Evolutionary conservation across 208 protist genomes (phyloP).

Genomic region (Acanthamoeba divionensis): DNA sequence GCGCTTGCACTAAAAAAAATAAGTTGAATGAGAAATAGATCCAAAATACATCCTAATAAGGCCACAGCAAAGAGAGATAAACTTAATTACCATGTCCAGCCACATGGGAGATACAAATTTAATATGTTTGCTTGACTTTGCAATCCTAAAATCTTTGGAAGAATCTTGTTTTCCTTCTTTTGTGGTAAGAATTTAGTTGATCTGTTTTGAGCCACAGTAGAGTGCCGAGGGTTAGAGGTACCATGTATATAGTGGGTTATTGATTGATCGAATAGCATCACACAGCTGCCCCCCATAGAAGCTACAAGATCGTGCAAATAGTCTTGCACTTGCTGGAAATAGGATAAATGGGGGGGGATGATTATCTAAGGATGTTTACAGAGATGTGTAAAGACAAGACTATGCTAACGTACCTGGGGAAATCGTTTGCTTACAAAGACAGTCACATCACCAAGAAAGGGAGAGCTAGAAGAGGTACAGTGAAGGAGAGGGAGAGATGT

Average conservation of each 20-base stretch:
- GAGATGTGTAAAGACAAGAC: too few relatives aligned
- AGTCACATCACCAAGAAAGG: too few relatives aligned
- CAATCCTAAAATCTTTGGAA: not conserved
- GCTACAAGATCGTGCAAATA: not conserved
- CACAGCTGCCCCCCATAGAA: not conserved
- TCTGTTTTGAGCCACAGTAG: not conserved
- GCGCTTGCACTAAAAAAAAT: not conserved
- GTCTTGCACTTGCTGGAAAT: too few relatives aligned
- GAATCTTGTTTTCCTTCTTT: not conserved
- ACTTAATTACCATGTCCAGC: not conserved
- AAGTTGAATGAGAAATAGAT: not conserved
- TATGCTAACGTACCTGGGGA: too few relatives aligned
- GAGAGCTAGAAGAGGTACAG: too few relatives aligned
- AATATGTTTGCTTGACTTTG: slow-evolving; percentile 7
- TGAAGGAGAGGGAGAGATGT: too few relatives aligned
- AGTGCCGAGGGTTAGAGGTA: not conserved
- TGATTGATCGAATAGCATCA: not conserved
- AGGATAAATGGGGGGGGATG: too few relatives aligned
- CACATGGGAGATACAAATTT: slow-evolving; percentile 24
- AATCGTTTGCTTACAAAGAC: too few relatives aligned
- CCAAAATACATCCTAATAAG: not conserved
- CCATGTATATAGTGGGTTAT: not conserved
- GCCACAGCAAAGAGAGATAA: not conserved
- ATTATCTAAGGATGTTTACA: too few relatives aligned
- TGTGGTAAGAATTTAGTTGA: too few relatives aligned